These are phyloP conservation scores for Cyberlindnera petersonii DNA, from an alignment of 805 yeast species.

Conservation along the genomic window DNA sequence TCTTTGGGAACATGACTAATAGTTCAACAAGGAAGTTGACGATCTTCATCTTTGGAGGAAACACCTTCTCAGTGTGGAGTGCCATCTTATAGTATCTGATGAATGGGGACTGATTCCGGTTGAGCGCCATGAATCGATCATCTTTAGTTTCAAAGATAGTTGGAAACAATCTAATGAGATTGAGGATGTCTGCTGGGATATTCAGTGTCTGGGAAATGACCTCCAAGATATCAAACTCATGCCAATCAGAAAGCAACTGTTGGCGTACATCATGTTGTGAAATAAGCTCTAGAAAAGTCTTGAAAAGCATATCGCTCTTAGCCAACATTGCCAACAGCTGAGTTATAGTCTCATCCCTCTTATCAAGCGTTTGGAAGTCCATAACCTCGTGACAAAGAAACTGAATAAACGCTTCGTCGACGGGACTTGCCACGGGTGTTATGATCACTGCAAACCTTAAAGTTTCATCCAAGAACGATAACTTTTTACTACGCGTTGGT, in stretches of 20 bases:
- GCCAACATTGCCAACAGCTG: slow-evolving; percentile 11
- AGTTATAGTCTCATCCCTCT: not conserved
- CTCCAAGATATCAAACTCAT: slow-evolving; percentile 3
- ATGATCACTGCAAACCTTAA: slow-evolving; percentile 6
- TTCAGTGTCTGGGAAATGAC: slow-evolving; percentile 1
- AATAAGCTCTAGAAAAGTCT: slow-evolving; percentile 6
- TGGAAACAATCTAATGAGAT: slow-evolving; percentile 9
- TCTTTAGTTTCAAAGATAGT: slow-evolving; percentile 5
- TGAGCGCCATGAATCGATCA: not conserved
- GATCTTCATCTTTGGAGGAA: slow-evolving; percentile 10
- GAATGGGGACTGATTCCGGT: too few species aligned
- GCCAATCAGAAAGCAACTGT: slow-evolving; percentile 16
- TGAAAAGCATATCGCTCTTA: slow-evolving; percentile 15
- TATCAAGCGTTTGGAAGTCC: slow-evolving; percentile 1
- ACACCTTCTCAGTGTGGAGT: slow-evolving; percentile 1
- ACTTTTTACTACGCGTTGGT: not conserved
- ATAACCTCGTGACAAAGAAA: slow-evolving; percentile 12
- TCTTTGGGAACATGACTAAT: slow-evolving; percentile 4
- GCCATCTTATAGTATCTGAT: not conserved
- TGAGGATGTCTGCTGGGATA: not conserved
- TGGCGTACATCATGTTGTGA: slow-evolving; percentile 3
- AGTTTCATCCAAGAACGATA: slow-evolving; percentile 6
- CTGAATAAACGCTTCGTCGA: slow-evolving; percentile 9
- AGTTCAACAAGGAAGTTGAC: slow-evolving; percentile 13
- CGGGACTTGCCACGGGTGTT: slow-evolving; percentile 2